Evolutionary conservation across 768 basidiomycete species (phyloP).

Genomic region (Hortiboletus flavorubellus): DNA sequence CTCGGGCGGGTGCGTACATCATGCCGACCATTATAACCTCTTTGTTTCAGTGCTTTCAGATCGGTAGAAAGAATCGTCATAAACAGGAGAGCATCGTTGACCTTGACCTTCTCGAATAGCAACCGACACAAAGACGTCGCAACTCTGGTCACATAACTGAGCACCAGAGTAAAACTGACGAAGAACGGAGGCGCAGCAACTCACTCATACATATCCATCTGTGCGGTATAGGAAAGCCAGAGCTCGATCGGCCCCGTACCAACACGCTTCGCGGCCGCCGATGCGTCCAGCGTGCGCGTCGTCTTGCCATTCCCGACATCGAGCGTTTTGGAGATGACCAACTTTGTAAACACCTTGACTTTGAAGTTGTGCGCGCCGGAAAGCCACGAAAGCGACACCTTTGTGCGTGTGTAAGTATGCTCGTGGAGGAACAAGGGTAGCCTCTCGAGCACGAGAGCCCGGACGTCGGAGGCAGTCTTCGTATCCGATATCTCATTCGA

Average conservation of each 20-base stretch:
- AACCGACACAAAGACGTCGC: constrained; percentile 79
- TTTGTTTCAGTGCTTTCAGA: constrained; percentile 69
- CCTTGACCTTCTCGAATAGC: constrained; percentile 73
- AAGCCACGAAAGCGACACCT: constrained; percentile 65
- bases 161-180: not conserved
- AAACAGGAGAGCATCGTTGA: constrained; percentile 85
- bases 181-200: constrained; percentile 30
- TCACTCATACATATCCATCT: constrained; percentile 91
- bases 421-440: constrained; percentile 92
- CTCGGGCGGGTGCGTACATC: not conserved
- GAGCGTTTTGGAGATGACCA: constrained; percentile 61
- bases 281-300: constrained; percentile 61
- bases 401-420: constrained; percentile 63
- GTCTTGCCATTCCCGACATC: constrained; percentile 47
- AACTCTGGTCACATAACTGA: constrained; percentile 48
- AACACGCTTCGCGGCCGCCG: constrained; percentile 61
- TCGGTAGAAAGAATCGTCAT: constrained; percentile 95
- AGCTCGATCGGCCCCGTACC: constrained; percentile 64
- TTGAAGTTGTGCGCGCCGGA: constrained; percentile 60
- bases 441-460: constrained; percentile 71
- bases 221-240: constrained; percentile 70
- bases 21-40: constrained; percentile 78
- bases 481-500: constrained; percentile 53
- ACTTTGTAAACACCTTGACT: constrained; percentile 64
- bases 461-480: constrained; percentile 48